These are phyloP conservation scores for Bipolaris gigantea DNA, from an alignment of 2,329 filamentous ascomycete species.

Conservation along the genomic window DNA sequence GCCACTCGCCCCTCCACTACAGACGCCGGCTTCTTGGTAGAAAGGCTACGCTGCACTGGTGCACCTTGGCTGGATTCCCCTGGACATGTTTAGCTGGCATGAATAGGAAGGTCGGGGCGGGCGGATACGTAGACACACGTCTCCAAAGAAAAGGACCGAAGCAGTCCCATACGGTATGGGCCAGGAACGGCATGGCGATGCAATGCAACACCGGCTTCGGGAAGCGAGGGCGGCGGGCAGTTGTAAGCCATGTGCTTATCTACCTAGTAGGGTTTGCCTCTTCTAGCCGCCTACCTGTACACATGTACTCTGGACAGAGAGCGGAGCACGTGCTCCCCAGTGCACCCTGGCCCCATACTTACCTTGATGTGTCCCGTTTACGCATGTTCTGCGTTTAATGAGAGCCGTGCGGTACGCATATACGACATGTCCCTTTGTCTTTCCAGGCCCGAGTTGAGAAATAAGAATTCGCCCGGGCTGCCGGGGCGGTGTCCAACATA, in stretches of 20 bases:
- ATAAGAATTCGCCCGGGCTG: too few relatives aligned
- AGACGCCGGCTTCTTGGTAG: not conserved
- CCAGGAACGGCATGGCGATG: not conserved
- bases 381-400: too few relatives aligned
- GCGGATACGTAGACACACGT: not conserved
- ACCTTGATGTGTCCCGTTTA: too few relatives aligned
- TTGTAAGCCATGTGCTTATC: not conserved
- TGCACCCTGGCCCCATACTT: not conserved
- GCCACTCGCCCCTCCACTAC: not conserved
- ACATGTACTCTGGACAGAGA: not conserved
- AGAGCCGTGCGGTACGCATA: too few relatives aligned
- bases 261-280: too few relatives aligned
- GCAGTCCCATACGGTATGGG: not conserved
- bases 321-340: not conserved
- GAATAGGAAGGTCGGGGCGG: not conserved
- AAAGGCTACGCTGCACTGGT: slow-evolving; percentile 5
- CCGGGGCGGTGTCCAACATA: not conserved
- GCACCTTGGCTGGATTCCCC: not conserved
- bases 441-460: not conserved
- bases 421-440: not conserved
- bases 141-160: not conserved
- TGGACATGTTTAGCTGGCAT: not conserved
- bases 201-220: not conserved
- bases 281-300: not conserved
- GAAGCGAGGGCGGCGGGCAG: not conserved